phyloP scores from a whole-genome alignment of 75 land plant genomes.

The Chamaecyparis obtusa region DNA sequence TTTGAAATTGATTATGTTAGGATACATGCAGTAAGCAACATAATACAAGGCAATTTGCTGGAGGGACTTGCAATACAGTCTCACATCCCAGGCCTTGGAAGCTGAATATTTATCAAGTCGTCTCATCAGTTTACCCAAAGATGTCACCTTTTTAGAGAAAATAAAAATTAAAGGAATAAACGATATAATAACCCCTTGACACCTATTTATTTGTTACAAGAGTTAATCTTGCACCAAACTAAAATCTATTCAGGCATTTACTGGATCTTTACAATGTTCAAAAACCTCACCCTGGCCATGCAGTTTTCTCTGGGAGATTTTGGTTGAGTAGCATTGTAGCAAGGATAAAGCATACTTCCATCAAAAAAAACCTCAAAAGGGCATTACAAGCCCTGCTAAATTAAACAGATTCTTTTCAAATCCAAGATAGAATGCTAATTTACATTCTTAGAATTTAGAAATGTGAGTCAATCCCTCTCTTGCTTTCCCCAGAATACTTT shows the following conservation, averaged over 20 bases:
- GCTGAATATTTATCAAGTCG: not conserved
- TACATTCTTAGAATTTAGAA: conserved; percentile 9
- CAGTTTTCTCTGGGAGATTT: not conserved
- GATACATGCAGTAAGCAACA: not conserved
- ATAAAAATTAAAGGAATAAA: not conserved
- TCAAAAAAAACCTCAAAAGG: not conserved
- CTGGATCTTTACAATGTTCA: not conserved
- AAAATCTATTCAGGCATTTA: not conserved
- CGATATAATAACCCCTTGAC: conserved; percentile 7
- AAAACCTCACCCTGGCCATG: conserved; percentile 2
- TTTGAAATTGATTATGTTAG: not conserved
- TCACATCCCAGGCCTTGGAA: conserved; percentile 10
- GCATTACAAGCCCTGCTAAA: conserved; percentile 3
- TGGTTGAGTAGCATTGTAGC: not conserved
- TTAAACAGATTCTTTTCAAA: not conserved
- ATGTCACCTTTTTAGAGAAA: not conserved
- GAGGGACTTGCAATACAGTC: conserved; percentile 3
- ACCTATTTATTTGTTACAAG: not conserved
- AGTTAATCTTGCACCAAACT: conserved; percentile 5
- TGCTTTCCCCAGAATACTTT: conserved; percentile 59
- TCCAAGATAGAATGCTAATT: not conserved
- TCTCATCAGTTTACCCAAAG: not conserved
- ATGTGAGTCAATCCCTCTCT: conserved; percentile 13
- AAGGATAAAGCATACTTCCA: not conserved
- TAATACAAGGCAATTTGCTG: not conserved